These are phyloP conservation scores for Aspergillus melleus DNA, from an alignment of 2,329 filamentous ascomycete species.

Conservation along the genomic window DNA sequence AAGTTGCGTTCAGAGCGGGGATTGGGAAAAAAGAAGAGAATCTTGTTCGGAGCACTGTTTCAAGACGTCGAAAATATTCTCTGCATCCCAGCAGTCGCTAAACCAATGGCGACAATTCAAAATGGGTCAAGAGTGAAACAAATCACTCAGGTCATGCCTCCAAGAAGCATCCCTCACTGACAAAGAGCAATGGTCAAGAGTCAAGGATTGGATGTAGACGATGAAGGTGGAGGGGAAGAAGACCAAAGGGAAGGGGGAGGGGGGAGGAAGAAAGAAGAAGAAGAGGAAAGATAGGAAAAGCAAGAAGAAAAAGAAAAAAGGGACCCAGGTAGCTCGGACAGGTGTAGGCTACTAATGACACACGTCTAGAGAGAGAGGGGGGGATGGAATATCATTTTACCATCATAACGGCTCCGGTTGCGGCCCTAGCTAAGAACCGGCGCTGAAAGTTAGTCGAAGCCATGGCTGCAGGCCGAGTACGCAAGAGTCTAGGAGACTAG, in stretches of 20 bases:
- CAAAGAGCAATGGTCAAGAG: background rate
- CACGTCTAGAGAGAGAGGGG: background rate
- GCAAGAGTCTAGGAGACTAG: background rate
- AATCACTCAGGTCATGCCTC: constrained; percentile 6
- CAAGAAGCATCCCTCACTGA: constrained; percentile 7
- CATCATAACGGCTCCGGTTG: constrained; percentile 14
- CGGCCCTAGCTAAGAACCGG: constrained; percentile 5
- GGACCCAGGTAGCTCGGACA: background rate
- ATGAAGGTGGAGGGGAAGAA: background rate
- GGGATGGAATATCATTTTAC: background rate
- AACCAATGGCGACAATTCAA: background rate
- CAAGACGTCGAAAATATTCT: background rate
- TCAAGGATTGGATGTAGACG: background rate
- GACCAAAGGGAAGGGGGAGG: background rate
- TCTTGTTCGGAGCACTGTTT: background rate
- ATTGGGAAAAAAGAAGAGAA: background rate
- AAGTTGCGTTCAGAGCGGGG: background rate
- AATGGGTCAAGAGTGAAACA: background rate
- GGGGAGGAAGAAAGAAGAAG: background rate
- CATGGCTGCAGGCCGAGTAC: background rate
- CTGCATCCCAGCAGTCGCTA: background rate
- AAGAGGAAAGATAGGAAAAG: background rate
- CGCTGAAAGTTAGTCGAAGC: background rate
- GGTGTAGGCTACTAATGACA: constrained; percentile 1
- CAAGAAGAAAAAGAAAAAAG: constrained; percentile 3